A percentile compares a stretch with the other conserved stretches of the same genome.
Conservation (phyloP, 1,139 yeast species). For the Scheffersomyces illinoinensis region DNA sequence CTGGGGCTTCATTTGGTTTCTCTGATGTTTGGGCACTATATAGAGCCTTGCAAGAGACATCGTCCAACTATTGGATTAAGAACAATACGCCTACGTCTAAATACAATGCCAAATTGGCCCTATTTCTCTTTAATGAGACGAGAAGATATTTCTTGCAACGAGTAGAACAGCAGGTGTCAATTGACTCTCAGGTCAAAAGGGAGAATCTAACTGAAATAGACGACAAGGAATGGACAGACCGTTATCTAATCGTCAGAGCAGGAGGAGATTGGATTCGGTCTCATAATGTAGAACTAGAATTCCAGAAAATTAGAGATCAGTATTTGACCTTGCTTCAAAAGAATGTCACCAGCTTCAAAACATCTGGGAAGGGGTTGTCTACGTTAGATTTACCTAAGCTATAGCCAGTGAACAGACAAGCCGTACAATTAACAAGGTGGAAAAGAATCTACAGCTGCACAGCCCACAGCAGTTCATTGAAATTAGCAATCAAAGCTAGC, state of each 20-base stretch:
- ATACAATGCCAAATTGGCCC: conserved; percentile 6
- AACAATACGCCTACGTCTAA: background rate
- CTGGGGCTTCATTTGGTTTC: conserved; percentile 14
- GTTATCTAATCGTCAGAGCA: background rate
- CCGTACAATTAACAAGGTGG: background rate
- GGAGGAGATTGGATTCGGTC: conserved; percentile 12
- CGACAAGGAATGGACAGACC: background rate
- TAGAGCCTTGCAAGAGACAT: conserved; percentile 8
- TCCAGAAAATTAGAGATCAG: conserved; percentile 9
- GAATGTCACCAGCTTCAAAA: background rate
- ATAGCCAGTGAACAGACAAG: background rate
- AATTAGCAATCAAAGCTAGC: no score
- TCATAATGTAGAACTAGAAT: conserved; percentile 12
- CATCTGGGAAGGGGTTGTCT: background rate
- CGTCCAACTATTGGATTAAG: conserved; percentile 5
- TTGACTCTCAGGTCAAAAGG: conserved; percentile 5
- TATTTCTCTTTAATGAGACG: conserved; percentile 11
- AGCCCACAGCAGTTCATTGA: background rate
- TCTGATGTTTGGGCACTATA: conserved; percentile 15
- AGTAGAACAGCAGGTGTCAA: conserved; percentile 10
- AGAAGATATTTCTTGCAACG: conserved; percentile 10
- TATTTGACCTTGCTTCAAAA: conserved; percentile 3
- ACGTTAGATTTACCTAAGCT: background rate
- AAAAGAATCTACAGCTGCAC: background rate
- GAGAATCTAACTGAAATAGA: background rate